Conservation (phyloP, 805 yeast genomes). For the Sugiyamaella qingdaonensis region DNA sequence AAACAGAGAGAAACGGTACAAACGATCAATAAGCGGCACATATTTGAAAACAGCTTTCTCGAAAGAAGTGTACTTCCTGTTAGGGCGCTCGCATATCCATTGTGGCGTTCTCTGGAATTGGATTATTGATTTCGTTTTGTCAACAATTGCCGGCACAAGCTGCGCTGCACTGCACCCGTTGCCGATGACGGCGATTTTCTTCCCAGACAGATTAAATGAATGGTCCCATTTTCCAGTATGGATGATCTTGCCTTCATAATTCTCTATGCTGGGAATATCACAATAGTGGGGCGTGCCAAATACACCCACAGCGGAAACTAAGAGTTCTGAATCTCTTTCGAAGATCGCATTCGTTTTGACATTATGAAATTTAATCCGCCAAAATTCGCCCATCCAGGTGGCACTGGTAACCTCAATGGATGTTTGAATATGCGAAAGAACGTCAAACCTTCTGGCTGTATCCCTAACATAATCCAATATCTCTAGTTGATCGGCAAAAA, state of each 20-base stretch:
- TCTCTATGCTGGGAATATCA: slow-evolving; percentile 26
- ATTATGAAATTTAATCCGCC: slow-evolving; percentile 13
- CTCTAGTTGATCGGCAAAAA: slow-evolving; percentile 25
- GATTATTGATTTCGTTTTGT: slow-evolving; percentile 22
- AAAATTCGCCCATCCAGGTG: slow-evolving; percentile 20
- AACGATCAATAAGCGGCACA: not conserved
- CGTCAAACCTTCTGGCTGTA: slow-evolving; percentile 23
- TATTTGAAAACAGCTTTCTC: not conserved
- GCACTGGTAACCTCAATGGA: slow-evolving; percentile 20
- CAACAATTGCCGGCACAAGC: slow-evolving; percentile 26
- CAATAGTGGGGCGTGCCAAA: slow-evolving; percentile 29
- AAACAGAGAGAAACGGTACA: not conserved
- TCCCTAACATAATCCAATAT: slow-evolving; percentile 23
- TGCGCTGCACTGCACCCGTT: slow-evolving; percentile 36
- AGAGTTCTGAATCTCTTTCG: slow-evolving; percentile 21
- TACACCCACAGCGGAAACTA: slow-evolving; percentile 28
- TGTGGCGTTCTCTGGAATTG: slow-evolving; percentile 22
- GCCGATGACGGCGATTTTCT: slow-evolving; percentile 34
- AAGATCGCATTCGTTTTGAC: slow-evolving; percentile 11
- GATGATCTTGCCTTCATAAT: slow-evolving; percentile 29
- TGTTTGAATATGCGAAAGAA: slow-evolving; percentile 20
- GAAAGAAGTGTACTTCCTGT: not conserved
- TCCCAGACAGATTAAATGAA: slow-evolving; percentile 24
- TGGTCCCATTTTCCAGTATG: slow-evolving; percentile 35
- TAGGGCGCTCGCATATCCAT: slow-evolving; percentile 14